Evolutionary conservation across 2,329 filamentous ascomycete genomes (phyloP).

Genomic region (Verticillium alfalfae): DNA sequence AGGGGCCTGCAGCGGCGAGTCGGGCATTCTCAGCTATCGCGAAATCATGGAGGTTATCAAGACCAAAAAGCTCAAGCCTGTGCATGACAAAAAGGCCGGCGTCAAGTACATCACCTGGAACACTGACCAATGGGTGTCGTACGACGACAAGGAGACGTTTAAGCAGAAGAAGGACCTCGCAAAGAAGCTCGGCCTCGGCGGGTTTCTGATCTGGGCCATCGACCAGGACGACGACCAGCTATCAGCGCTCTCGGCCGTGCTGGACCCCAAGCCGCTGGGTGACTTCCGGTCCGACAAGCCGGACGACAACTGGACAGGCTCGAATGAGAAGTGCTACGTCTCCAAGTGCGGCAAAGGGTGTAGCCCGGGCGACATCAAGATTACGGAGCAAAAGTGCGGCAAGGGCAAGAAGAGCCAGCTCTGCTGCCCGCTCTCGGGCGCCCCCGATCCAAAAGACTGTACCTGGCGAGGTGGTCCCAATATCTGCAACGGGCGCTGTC

Average conservation of each 20-base stretch:
- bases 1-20: conserved; percentile 20
- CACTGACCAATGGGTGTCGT: conserved; percentile 29
- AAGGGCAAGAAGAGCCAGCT: too few species aligned
- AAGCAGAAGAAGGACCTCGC: conserved; percentile 23
- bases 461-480: too few species aligned
- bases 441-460: too few species aligned
- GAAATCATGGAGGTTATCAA: conserved; percentile 24
- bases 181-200: conserved; percentile 18
- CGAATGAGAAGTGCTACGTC: conserved; percentile 18
- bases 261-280: too few species aligned
- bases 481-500: too few species aligned
- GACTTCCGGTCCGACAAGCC: too few species aligned
- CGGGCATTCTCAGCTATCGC: conserved; percentile 21
- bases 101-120: conserved; percentile 25
- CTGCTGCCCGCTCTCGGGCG: too few species aligned
- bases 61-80: conserved; percentile 15
- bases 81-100: conserved; percentile 11
- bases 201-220: conserved; percentile 3
- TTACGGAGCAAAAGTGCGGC: conserved; percentile 21
- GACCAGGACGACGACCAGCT: too few species aligned
- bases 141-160: conserved; percentile 27
- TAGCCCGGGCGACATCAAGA: conserved; percentile 19
- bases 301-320: conserved; percentile 3
- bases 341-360: conserved; percentile 20
- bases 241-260: too few species aligned